Base-by-base conservation (phyloP, 2,329 filamentous ascomycete species). In the Penicillium italicum region DNA sequence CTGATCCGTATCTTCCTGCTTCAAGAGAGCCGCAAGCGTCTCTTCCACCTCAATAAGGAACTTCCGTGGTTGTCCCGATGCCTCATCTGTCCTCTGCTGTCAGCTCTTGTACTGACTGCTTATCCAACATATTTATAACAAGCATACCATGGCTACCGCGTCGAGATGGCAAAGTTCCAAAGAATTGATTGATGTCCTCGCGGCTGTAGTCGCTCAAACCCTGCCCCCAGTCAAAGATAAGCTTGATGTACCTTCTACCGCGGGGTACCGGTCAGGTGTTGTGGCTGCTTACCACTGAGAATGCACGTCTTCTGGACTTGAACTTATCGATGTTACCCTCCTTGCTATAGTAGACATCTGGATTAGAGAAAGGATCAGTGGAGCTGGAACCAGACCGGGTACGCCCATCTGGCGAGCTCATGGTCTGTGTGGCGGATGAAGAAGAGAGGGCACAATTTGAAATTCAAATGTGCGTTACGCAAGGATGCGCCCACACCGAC, bases 1-100 rank as follows among this genome's bases (percentile, higher is more conserved):
- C 54, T 84, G 81, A 74, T 99, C 92, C 30, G 92, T 95, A 69
- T 99, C 94, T 74, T 99, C 94, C 63, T 93, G 88, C 36, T 85
- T 84, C 59, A 91, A 81, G 42, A 99, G 80, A 56, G 84, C 87
- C 69, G 91, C 82, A 55, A 96, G 81, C 0, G 92, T 97, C 22
- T 85, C 80, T 46, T 96, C 88, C 66, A 97, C 92, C 65, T 94
- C 84, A 71, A 97, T 86, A 36, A 96, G 82, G 74, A 96, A 96
- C 64, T 87, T 88, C 58, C 90, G 89, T 54, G 88, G 84, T 46
- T 84, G 79, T 47, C 84, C 78, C 33, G 85, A 83, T 45, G 80
- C 79, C 72, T 92, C 91, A 78, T 96, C 92, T 94, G 68, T 28
- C 16, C 45, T 43, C 45, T 51, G 45, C 45, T 20, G 55, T 68